phyloP scores from a whole-genome alignment of 2,329 filamentous ascomycete genomes.

The Fusarium musae region DNA sequence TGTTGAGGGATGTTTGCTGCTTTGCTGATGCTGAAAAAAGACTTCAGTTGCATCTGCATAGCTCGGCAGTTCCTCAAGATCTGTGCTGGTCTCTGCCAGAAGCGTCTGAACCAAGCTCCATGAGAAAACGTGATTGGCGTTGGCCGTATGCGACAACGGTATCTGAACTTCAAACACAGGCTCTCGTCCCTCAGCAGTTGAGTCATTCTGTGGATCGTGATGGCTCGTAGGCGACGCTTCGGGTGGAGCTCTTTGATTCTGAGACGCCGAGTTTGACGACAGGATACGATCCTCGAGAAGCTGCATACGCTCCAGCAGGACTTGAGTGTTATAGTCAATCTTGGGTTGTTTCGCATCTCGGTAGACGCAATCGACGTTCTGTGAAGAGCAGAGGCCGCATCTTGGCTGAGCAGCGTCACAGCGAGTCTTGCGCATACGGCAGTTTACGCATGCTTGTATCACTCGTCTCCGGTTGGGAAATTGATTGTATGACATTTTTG shows the following conservation, averaged over 20 bases:
- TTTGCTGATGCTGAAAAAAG: conserved; percentile 11
- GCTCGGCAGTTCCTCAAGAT: neutral
- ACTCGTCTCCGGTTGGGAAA: conserved; percentile 24
- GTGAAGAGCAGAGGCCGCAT: conserved; percentile 44
- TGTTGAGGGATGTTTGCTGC: neutral
- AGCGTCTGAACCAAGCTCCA: conserved; percentile 16
- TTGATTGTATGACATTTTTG: conserved; percentile 8
- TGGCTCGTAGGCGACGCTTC: neutral
- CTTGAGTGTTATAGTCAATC: conserved; percentile 45
- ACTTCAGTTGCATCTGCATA: conserved; percentile 19
- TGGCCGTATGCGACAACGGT: conserved; percentile 27
- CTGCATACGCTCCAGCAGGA: conserved; percentile 47
- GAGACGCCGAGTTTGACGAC: accelerated
- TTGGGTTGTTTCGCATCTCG: conserved; percentile 44
- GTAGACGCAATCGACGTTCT: conserved; percentile 47
- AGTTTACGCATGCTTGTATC: conserved; percentile 45
- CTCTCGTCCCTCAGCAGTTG: neutral
- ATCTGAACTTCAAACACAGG: conserved; percentile 9
- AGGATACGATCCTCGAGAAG: conserved; percentile 44
- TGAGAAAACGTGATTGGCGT: conserved; percentile 28
- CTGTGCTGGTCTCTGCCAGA: neutral
- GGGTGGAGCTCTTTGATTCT: accelerated
- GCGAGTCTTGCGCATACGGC: conserved; percentile 46
- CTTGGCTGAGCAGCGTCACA: conserved; percentile 46
- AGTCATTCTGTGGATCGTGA: neutral